A percentile compares a stretch with the other conserved stretches of the same genome.
Evolutionary conservation across 257 asterid species (phyloP).

Genomic region (Solanum sejunctum): DNA sequence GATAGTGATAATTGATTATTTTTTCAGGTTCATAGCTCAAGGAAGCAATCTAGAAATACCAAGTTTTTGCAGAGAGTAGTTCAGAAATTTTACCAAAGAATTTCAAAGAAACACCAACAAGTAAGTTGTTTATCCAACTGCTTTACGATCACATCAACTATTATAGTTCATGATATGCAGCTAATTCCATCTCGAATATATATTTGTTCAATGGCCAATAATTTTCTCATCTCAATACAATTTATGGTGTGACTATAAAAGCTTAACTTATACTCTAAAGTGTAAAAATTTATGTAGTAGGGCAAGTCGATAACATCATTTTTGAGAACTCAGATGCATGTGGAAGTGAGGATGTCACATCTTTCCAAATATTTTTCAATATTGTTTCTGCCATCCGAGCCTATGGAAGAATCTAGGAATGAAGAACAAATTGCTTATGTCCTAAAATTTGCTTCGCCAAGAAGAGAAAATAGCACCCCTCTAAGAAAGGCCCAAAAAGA

Average conservation of each 20-base stretch:
- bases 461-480: neutral
- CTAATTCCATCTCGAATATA: neutral
- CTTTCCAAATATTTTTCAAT: no score
- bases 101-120: neutral
- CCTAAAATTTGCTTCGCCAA: no score
- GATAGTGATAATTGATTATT: neutral
- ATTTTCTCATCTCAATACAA: neutral
- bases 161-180: neutral
- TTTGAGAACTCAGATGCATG: no score
- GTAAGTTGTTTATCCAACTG: constrained; percentile 1
- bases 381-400: no score
- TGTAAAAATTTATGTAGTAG: neutral
- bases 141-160: neutral
- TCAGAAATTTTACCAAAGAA: neutral
- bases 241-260: neutral
- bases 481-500: neutral
- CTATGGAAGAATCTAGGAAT: no score
- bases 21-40: constrained; percentile 8
- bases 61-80: neutral
- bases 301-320: no score
- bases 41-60: constrained; percentile 5
- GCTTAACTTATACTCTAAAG: neutral
- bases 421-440: no score
- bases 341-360: no score
- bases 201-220: neutral